phyloP scores from a whole-genome alignment of 169 alveolate species.

The Plasmodium ovale region DNA sequence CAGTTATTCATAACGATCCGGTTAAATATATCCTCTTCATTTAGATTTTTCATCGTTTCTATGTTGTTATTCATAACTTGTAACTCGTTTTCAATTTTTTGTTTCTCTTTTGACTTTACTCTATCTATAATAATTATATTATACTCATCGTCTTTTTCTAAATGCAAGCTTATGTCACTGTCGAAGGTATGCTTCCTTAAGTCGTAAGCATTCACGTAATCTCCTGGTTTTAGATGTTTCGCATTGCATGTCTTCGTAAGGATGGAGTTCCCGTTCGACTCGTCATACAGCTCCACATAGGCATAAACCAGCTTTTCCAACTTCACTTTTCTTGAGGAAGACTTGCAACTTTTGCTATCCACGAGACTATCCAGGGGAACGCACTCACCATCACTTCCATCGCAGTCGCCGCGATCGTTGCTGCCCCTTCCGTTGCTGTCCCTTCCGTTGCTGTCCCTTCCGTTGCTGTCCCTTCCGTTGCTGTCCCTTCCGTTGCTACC shows the following conservation, averaged over 20 bases:
- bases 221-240: conserved; percentile 67
- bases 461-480: background rate
- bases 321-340: conserved; percentile 64
- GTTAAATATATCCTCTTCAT: conserved; percentile 46
- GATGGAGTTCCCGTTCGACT: conserved; percentile 53
- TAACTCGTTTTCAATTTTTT: conserved; percentile 58
- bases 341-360: conserved; percentile 53
- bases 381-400: background rate
- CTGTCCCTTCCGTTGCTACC: background rate
- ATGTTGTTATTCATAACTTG: conserved; percentile 46
- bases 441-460: background rate
- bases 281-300: conserved; percentile 63
- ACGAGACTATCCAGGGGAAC: background rate
- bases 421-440: no score
- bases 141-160: conserved; percentile 66
- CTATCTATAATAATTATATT: conserved; percentile 62
- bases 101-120: conserved; percentile 55
- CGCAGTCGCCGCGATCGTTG: background rate
- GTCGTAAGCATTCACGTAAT: conserved; percentile 73
- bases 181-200: conserved; percentile 66
- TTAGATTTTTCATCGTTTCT: conserved; percentile 48
- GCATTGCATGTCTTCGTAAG: conserved; percentile 73
- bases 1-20: conserved; percentile 29
- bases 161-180: conserved; percentile 25
- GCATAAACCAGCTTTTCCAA: conserved; percentile 70